These are phyloP conservation scores for Trichoderma sp. DNA, from an alignment of 2,329 filamentous ascomycete genomes.

Conservation along the genomic window DNA sequence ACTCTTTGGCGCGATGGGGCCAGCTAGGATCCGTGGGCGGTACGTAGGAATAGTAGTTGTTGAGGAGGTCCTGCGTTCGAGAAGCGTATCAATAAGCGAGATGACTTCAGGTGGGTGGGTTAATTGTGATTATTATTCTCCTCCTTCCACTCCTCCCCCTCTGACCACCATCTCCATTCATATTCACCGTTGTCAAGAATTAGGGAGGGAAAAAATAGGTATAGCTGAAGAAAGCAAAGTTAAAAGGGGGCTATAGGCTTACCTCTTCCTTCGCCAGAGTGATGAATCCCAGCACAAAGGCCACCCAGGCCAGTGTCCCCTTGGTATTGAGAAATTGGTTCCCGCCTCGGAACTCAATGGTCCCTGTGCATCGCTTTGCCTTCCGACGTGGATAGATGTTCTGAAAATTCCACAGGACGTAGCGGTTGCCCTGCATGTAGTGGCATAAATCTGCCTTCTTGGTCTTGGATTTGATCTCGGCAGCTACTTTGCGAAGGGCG, in stretches of 20 bases:
- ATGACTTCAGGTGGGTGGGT: slow-evolving; percentile 4
- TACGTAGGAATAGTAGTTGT: slow-evolving; percentile 34
- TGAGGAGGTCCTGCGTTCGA: slow-evolving; percentile 36
- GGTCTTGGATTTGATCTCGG: slow-evolving; percentile 32
- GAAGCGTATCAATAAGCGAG: slow-evolving; percentile 20
- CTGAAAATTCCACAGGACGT: slow-evolving; percentile 46
- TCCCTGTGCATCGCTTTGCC: slow-evolving; percentile 42
- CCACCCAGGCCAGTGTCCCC: slow-evolving; percentile 43
- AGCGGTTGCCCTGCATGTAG: slow-evolving; percentile 44
- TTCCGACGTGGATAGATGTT: slow-evolving; percentile 43
- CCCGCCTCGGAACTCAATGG: slow-evolving; percentile 44
- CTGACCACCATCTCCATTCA: not conserved
- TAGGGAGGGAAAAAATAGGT: not conserved
- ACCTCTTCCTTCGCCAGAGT: slow-evolving; percentile 42
- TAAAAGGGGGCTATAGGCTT: slow-evolving; percentile 20
- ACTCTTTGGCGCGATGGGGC: slow-evolving; percentile 35
- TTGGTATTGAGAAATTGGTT: slow-evolving; percentile 43
- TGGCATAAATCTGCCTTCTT: slow-evolving; percentile 38
- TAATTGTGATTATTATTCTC: not conserved
- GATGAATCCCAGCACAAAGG: slow-evolving; percentile 44
- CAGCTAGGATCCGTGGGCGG: slow-evolving; percentile 36
- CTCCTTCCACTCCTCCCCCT: not conserved
- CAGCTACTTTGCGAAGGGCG: slow-evolving; percentile 35
- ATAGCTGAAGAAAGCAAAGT: not conserved
- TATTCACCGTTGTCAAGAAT: not conserved